Evolutionary conservation across 2,329 filamentous ascomycete genomes (phyloP), one percentile per base, ranked within the genome.

Genomic region (Juglanconis juglandina): DNA sequence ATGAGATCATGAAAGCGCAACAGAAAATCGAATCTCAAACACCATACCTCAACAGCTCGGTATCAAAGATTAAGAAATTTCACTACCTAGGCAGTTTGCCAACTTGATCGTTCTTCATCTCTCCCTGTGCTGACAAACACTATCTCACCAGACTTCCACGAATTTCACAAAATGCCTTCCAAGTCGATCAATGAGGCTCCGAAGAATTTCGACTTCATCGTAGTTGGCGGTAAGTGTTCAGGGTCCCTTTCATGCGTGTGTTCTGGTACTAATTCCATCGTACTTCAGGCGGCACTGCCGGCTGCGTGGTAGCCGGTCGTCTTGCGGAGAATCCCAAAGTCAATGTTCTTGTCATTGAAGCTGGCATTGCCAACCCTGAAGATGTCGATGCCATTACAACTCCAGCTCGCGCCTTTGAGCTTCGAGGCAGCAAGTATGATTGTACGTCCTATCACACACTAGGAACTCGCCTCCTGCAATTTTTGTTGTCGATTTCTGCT

Each of bases 381-480:
- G 73, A 81, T 5, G 71, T 82, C 48, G 76, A 80, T 24, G 77
- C 81, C 50, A 81, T 85, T 66, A 79, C 74, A 4, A 85, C 81
- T 4, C 84, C 82, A 1, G 75, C 80, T 1, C 71, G 73, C 8
- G 82, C 80, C 41, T 80, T 87, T 66, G 76, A 79, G 3, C 77
- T 86, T 0, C 79, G 83, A 14, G 78, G 76, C 42, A 81, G 80
- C 67, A 71, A 84, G 66, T 78, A 85, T 63, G 84, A 87, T 69
- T 87, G 82, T 39, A 39, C 7, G 35, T 39, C 11, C 35, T 39
- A 24, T 24, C 24, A 24, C 24, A 24, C 24, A 24, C 24, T 24
- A 24, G 24, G 24, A 24, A 24, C 2, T 24, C 24, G 24, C 24
- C 24, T 24, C 24, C 24, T 2, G 24, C 24, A 24, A 24, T 24